Conservation (phyloP, 768 basidiomycete species). For the Boletus subcaerulescens region DNA sequence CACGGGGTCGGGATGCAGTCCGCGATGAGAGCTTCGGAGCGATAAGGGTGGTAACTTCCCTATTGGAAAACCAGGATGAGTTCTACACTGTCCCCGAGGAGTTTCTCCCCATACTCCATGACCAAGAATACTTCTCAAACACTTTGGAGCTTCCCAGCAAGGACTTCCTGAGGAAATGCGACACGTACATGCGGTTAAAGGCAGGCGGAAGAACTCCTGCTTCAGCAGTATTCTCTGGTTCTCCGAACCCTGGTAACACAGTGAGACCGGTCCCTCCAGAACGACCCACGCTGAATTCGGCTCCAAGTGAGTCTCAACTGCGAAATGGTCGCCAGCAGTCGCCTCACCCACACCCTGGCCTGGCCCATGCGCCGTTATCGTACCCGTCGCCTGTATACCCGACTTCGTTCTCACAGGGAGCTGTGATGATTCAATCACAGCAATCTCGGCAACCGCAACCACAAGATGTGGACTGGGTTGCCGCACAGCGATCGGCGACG, state of each 20-base stretch:
- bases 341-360: slow-evolving; percentile 38
- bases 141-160: slow-evolving; percentile 88
- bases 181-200: slow-evolving; percentile 81
- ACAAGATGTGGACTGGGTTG: slow-evolving; percentile 46
- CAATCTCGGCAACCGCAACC: slow-evolving; percentile 37
- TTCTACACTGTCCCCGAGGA: slow-evolving; percentile 94
- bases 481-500: slow-evolving; percentile 38
- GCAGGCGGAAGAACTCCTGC: slow-evolving; percentile 49
- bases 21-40: slow-evolving; percentile 91
- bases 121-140: slow-evolving; percentile 89
- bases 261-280: slow-evolving; percentile 40
- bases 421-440: slow-evolving; percentile 42
- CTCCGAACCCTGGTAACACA: slow-evolving; percentile 23
- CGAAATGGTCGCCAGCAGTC: slow-evolving; percentile 41
- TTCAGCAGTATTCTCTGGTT: slow-evolving; percentile 27
- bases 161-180: slow-evolving; percentile 94
- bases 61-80: slow-evolving; percentile 93
- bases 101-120: slow-evolving; percentile 79
- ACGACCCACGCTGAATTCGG: slow-evolving; percentile 41
- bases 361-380: slow-evolving; percentile 43
- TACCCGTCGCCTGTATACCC: slow-evolving; percentile 46
- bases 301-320: slow-evolving; percentile 37
- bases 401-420: slow-evolving; percentile 43
- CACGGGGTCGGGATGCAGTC: slow-evolving; percentile 77
- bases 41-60: slow-evolving; percentile 78